A percentile compares a stretch with the other conserved stretches of the same genome.
Conservation (phyloP, 2,329 filamentous ascomycete genomes). For the Talaromyces sp. region DNA sequence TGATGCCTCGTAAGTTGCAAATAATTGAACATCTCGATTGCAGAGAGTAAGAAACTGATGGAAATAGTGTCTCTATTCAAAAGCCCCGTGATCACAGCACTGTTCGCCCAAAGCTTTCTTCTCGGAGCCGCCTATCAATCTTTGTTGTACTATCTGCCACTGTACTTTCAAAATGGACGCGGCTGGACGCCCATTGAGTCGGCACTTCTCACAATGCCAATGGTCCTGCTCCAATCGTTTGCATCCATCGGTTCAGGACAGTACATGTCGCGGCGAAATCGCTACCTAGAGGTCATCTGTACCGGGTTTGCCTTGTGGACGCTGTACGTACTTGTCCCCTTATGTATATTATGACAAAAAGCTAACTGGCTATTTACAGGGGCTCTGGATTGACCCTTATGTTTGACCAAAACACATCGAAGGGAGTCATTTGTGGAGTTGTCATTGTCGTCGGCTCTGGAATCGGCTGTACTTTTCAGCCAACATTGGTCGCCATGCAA, state of each 20-base stretch:
- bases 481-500: constrained; percentile 53
- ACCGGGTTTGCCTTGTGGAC: constrained; percentile 43
- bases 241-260: constrained; percentile 44
- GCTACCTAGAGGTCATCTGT: constrained; percentile 58
- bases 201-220: constrained; percentile 47
- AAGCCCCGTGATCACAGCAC: constrained; percentile 48
- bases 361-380: constrained; percentile 14
- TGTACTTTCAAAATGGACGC: constrained; percentile 58
- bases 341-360: not conserved
- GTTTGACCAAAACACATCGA: constrained; percentile 42
- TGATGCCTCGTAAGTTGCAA: constrained; percentile 50
- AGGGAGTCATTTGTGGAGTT: constrained; percentile 47
- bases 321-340: constrained; percentile 21
- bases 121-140: constrained; percentile 57
- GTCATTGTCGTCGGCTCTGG: constrained; percentile 50
- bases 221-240: constrained; percentile 44
- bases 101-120: constrained; percentile 56
- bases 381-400: constrained; percentile 51
- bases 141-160: constrained; percentile 56
- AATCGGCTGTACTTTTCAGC: constrained; percentile 50
- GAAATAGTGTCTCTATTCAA: constrained; percentile 45
- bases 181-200: constrained; percentile 43
- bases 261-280: constrained; percentile 53
- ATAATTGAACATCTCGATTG: not conserved
- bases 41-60: constrained; percentile 9